Base-by-base conservation (phyloP, 73 alveolate species). In the Paramecium caudatum region DNA sequence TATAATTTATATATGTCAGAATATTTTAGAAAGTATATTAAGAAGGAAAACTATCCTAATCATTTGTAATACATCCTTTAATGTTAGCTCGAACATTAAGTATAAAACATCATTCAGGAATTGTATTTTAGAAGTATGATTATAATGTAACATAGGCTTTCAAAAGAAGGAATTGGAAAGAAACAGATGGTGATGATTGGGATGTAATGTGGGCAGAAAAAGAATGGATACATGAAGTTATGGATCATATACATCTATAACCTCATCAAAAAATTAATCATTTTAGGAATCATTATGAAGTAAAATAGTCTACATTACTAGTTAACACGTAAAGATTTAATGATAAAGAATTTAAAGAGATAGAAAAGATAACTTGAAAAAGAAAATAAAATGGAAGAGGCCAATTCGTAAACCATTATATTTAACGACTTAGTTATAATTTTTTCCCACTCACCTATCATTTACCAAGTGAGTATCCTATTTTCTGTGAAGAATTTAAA, bases 401-500 rank as follows among this genome's bases (percentile, higher is more conserved):
- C 99, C 37, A 93, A 92, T 37, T 69, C 95, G 95, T 96, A 96
- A 27, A 50, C 90, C 13, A 33, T 32, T 41, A 21, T 16, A 6
- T 48, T 50, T 15, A 43, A 55, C 36, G 50, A 10, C 61, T 17
- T 48, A 82, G 96, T 19, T 90, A 94, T 82, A 91, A 96, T 91
- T 98, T 98, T 95, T 95, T 97, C 91, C 99, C 99, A 8, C 93
- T 97, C 37, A 98, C 99, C 6, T 98, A 91, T 82, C 97, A 96
- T 93, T 93, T 98, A 95, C 99, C 99, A 13, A 97, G 99, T 36
- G 99, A 99, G 91, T 99, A 98, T 90, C 95, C 99, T 15, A 93
- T 99, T 88, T 99, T 99, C 94, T 99, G 97, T 69, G 99, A 99
- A 92, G 99, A 99, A 94, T 99, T 98, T 96, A 98, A 98, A 94